Conservation (phyloP, 2,329 filamentous ascomycete species). For the Microdochium nivale region DNA sequence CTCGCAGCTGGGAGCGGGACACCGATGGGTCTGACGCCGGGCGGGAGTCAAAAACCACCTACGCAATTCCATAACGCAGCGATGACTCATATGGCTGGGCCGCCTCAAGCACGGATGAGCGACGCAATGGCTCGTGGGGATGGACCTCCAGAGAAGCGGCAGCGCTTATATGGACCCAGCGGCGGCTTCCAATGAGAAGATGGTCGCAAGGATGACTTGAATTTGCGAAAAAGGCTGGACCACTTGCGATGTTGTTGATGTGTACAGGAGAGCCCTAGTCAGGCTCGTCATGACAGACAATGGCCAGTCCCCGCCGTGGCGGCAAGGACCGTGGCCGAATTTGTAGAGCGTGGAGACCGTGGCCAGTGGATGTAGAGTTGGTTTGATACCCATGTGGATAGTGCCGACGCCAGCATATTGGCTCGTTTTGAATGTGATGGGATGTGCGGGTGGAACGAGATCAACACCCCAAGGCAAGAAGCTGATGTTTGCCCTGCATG, state of each 20-base stretch:
- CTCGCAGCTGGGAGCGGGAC: slow-evolving; percentile 29
- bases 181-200: slow-evolving; percentile 25
- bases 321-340: no score
- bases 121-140: slow-evolving; percentile 22
- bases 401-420: no score
- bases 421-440: no score
- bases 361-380: background rate
- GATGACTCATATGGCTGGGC: slow-evolving; percentile 23
- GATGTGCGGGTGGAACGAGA: no score
- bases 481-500: no score
- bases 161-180: slow-evolving; percentile 37
- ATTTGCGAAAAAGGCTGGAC: background rate
- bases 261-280: no score
- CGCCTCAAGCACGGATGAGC: slow-evolving; percentile 20
- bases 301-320: no score
- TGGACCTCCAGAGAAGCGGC: slow-evolving; percentile 42
- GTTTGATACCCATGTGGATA: no score
- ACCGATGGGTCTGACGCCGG: slow-evolving; percentile 28
- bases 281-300: no score
- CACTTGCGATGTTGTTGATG: background rate
- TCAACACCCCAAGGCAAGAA: no score
- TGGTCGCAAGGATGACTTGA: no score
- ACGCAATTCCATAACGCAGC: slow-evolving; percentile 28
- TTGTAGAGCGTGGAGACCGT: background rate
- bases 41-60: slow-evolving; percentile 21